Evolutionary conservation across 805 yeast species (phyloP), one percentile per base, ranked within the genome.

Genomic region (Grigorovia humatica): DNA sequence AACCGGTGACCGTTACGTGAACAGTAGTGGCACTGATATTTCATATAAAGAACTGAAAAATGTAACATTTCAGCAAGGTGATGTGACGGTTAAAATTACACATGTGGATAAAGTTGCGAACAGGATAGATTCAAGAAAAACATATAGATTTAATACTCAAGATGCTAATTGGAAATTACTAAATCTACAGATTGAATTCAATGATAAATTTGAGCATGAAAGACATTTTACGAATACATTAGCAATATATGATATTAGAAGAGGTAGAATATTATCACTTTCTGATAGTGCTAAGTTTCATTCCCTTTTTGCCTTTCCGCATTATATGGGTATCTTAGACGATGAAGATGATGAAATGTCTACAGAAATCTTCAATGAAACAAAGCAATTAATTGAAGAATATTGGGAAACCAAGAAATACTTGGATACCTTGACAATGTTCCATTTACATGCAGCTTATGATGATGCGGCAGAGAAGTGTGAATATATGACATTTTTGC

Each of bases 401-500:
- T 70, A 74, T 45, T 59, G 76, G 52, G 75, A 80, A 44, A 62
- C 67, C 1, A 72, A 82, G 0, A 63, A 72, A 47, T 55, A 71
- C 23, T 69, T 72, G 1, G 76, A 77, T 18, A 55, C 77, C 4
- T 35, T 62, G 9, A 59, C 60, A 78, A 95, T 69, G 95, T 44
- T 49, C 2, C 57, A 59, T 42, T 43, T 66, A 19, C 58, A 60
- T 12, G 61, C 61, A 30, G 55, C 58, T 32, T 55, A 67, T 29
- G 70, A 76, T 53, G 56, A 48, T 32, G 67, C 75, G 0, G 49
- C 48, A 7, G 64, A 64, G 15, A 75, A 70, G 54, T 90, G 98
- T 67, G 98, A 90, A 64, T 81, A 74, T 55, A 69, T 88, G 18
- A 66, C 79, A 0, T 89, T 76, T 59, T 70, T 88, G 48, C 95